A percentile compares a stretch with the other conserved stretches of the same genome.
Conservation (phyloP, 2,329 filamentous ascomycete species). For the Ceratocystis smalleyi region DNA sequence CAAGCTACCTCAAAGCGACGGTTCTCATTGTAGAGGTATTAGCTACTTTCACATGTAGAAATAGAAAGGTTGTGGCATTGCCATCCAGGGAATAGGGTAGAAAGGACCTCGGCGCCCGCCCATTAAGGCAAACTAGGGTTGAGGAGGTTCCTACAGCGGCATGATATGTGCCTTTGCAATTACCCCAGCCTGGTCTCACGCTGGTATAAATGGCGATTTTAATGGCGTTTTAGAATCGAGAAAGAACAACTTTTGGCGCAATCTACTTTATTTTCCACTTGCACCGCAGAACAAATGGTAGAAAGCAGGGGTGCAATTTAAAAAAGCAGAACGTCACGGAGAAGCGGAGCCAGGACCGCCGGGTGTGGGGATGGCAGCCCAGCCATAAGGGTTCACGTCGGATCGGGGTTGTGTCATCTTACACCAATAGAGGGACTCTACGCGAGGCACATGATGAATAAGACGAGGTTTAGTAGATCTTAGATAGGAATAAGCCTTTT, state of each 20-base stretch:
- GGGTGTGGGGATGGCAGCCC: neutral
- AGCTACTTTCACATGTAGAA: neutral
- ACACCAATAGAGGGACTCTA: neutral
- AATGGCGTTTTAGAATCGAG: neutral
- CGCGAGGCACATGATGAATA: neutral
- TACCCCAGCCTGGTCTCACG: neutral
- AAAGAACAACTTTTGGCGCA: neutral
- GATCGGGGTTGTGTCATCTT: neutral
- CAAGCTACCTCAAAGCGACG: neutral
- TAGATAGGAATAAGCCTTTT: neutral
- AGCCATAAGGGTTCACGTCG: neutral
- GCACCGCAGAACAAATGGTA: neutral
- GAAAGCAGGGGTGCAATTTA: neutral
- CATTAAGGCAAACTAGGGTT: neutral
- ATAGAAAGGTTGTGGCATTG: neutral
- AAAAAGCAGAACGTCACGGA: neutral
- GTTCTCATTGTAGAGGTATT: neutral
- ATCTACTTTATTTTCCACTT: neutral
- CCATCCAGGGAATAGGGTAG: neutral
- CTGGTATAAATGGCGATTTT: neutral
- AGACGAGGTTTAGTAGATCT: neutral
- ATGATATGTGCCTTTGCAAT: neutral
- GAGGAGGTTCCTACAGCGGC: neutral
- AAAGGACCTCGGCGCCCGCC: neutral
- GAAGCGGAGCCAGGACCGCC: constrained; percentile 6